A percentile compares a stretch with the other conserved stretches of the same genome.
These are phyloP conservation scores for Apophysomyces trapeziformis DNA, from an alignment of 371 early-diverging fungal species.

Conservation along the genomic window DNA sequence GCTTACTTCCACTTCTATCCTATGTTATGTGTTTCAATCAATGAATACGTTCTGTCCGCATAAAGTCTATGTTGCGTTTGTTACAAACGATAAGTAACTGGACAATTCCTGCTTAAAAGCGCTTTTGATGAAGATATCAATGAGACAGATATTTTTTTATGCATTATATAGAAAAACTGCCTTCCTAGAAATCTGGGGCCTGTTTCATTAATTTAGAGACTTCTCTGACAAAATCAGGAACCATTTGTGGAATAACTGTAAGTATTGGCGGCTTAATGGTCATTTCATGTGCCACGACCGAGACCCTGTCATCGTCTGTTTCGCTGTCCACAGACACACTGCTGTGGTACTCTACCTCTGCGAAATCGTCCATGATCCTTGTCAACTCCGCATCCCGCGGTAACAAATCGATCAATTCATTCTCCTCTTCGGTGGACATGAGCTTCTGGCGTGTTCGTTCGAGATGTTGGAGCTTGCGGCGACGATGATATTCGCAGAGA, in stretches of 20 bases:
- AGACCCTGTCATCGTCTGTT: constrained; percentile 9
- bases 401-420: constrained; percentile 30
- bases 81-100: too few relatives aligned
- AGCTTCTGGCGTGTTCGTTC: constrained; percentile 46
- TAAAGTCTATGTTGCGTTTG: too few relatives aligned
- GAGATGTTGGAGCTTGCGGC: constrained; percentile 41
- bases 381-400: constrained; percentile 28
- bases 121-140: too few relatives aligned
- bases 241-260: constrained; percentile 24
- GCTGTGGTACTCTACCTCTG: constrained; percentile 29
- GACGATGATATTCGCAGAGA: constrained; percentile 34
- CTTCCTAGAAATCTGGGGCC: not conserved
- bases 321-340: constrained; percentile 15
- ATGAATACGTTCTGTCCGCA: too few relatives aligned
- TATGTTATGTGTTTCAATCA: too few relatives aligned
- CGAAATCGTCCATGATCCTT: constrained; percentile 40
- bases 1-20: too few relatives aligned
- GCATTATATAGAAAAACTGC: not conserved
- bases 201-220: constrained; percentile 13
- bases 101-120: too few relatives aligned
- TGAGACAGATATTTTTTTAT: not conserved
- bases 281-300: constrained; percentile 20
- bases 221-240: constrained; percentile 21
- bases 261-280: constrained; percentile 23
- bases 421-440: constrained; percentile 23